phyloP scores from a whole-genome alignment of 1,139 yeast species.

The Scheffersomyces segobiensis region DNA sequence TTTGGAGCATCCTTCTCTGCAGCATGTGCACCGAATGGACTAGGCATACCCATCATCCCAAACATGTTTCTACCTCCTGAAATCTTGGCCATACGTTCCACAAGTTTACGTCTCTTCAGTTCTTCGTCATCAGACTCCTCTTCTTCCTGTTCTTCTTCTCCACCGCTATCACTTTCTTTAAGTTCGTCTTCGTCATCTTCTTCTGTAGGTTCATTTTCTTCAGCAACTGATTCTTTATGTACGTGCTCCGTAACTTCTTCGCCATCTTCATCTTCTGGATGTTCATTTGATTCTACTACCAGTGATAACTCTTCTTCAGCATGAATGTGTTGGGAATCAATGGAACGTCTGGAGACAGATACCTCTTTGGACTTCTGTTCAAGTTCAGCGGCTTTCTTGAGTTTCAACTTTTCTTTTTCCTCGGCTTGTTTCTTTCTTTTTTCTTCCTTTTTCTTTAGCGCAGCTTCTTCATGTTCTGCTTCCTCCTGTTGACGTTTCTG shows the following conservation, averaged over 20 bases:
- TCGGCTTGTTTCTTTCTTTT: conserved; percentile 47
- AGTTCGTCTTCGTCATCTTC: conserved; percentile 12
- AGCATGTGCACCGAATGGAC: conserved; percentile 53
- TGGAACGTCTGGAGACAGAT: neutral
- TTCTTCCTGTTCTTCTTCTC: conserved; percentile 25
- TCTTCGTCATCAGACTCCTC: conserved; percentile 70
- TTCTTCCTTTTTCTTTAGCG: conserved; percentile 57
- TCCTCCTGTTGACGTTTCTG: conserved; percentile 84
- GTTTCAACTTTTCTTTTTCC: conserved; percentile 25
- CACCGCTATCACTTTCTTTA: conserved; percentile 12
- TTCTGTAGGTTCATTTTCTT: conserved; percentile 4
- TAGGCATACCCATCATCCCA: conserved; percentile 74
- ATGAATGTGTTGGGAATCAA: neutral
- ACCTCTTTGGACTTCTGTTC: neutral
- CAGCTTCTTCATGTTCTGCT: conserved; percentile 71
- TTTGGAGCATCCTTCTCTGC: conserved; percentile 18
- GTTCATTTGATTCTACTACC: neutral
- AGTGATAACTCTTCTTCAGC: conserved; percentile 1
- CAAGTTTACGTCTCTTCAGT: conserved; percentile 70
- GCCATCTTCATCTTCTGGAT: conserved; percentile 1
- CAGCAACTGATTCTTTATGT: neutral
- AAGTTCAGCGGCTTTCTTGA: conserved; percentile 1
- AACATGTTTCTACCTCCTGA: conserved; percentile 91
- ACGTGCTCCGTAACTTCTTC: conserved; percentile 5
- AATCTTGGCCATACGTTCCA: conserved; percentile 94